phyloP scores from a whole-genome alignment of 2,329 filamentous ascomycete genomes.

The Torrubiella hemipterigena region DNA sequence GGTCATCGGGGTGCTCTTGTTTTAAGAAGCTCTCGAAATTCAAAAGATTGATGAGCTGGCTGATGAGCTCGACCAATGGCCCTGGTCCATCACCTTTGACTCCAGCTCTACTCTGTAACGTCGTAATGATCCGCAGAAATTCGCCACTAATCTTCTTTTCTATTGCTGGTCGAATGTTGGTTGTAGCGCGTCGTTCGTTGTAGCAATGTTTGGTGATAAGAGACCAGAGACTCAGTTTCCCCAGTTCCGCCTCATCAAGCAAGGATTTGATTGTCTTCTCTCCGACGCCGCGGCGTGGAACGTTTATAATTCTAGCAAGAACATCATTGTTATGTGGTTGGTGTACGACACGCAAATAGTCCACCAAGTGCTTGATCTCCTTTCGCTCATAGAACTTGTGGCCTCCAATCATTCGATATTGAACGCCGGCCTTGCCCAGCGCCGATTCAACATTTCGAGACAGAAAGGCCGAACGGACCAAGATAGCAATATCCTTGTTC shows the following conservation, averaged over 20 bases:
- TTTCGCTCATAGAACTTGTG: conserved; percentile 83
- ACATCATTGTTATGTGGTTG: conserved; percentile 83
- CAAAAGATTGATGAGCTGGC: conserved; percentile 49
- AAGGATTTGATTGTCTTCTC: conserved; percentile 64
- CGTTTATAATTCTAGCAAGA: conserved; percentile 71
- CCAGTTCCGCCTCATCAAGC: conserved; percentile 62
- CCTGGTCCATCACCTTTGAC: conserved; percentile 15
- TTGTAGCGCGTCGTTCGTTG: conserved; percentile 33
- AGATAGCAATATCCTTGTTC: conserved; percentile 69
- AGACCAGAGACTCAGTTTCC: conserved; percentile 61
- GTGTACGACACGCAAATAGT: conserved; percentile 78
- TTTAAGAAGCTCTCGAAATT: conserved; percentile 64
- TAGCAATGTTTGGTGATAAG: conserved; percentile 48
- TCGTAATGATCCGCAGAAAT: conserved; percentile 30
- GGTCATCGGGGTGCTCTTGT: conserved; percentile 58
- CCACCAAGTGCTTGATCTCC: conserved; percentile 77
- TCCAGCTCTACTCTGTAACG: conserved; percentile 16
- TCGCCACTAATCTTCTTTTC: conserved; percentile 41
- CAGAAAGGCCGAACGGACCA: conserved; percentile 73
- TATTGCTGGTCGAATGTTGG: conserved; percentile 35
- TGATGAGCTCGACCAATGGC: conserved; percentile 35
- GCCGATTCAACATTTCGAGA: conserved; percentile 79
- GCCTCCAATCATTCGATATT: conserved; percentile 87
- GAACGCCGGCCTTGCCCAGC: conserved; percentile 66
- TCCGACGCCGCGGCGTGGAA: conserved; percentile 70